Percentiles rank a stretch among this genome's conserved stretches.
These are phyloP conservation scores for Adansonia gregorii DNA, from an alignment of 441 rosid genomes.

Conservation along the genomic window DNA sequence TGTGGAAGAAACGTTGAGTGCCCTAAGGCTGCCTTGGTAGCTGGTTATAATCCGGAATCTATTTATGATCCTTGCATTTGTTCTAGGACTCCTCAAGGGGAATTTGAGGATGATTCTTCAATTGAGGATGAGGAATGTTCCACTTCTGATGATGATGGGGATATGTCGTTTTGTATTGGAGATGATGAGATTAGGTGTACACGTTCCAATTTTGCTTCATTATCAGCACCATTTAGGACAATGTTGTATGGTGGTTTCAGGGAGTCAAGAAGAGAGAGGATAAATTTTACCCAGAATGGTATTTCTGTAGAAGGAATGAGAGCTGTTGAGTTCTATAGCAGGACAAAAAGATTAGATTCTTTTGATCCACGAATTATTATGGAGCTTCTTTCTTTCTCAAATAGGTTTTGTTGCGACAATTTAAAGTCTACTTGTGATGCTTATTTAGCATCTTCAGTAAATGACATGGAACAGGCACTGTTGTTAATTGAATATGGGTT, in stretches of 20 bases:
- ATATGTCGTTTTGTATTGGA: slow-evolving; percentile 80
- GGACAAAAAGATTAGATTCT: slow-evolving; percentile 56
- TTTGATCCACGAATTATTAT: slow-evolving; percentile 56
- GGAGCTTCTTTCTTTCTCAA: slow-evolving; percentile 84
- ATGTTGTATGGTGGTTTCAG: slow-evolving; percentile 80
- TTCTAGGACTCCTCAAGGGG: slow-evolving; percentile 42
- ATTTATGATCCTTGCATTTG: slow-evolving; percentile 69
- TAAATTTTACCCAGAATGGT: slow-evolving; percentile 70
- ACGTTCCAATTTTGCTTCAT: slow-evolving; percentile 67
- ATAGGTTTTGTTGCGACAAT: slow-evolving; percentile 86
- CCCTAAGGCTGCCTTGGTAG: slow-evolving; percentile 69
- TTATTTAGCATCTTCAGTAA: slow-evolving; percentile 68
- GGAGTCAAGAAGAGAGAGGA: slow-evolving; percentile 68
- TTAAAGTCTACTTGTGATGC: slow-evolving; percentile 81
- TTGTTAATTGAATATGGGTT: slow-evolving; percentile 79
- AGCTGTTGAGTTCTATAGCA: slow-evolving; percentile 74
- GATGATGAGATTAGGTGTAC: slow-evolving; percentile 78
- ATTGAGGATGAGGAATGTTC: slow-evolving; percentile 57
- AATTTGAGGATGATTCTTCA: slow-evolving; percentile 36
- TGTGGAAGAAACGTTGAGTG: slow-evolving; percentile 82
- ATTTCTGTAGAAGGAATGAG: slow-evolving; percentile 73
- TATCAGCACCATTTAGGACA: slow-evolving; percentile 72
- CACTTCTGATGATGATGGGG: slow-evolving; percentile 61
- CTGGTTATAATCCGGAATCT: slow-evolving; percentile 74
- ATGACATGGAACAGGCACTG: slow-evolving; percentile 61